A percentile compares a stretch with the other conserved stretches of the same genome.
Conservation (phyloP, 2,329 filamentous ascomycete species). For the Monosporascus sp. region DNA sequence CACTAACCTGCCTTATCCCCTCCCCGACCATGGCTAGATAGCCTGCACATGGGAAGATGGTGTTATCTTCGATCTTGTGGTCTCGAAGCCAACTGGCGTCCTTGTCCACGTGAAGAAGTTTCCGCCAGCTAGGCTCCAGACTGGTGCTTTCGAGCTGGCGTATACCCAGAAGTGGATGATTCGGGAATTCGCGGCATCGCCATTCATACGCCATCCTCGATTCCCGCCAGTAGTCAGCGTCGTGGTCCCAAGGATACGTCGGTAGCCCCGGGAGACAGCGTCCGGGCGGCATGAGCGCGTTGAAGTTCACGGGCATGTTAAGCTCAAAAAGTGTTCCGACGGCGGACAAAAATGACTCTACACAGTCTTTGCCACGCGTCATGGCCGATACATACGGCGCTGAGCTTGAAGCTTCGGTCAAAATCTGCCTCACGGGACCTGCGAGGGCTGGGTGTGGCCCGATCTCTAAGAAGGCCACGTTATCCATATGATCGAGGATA, state of each 20-base stretch:
- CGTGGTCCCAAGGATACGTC: not conserved
- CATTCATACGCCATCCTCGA: too few relatives aligned
- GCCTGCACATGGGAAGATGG: not conserved
- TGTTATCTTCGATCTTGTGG: not conserved
- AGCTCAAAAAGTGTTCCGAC: not conserved
- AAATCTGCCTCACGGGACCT: too few relatives aligned
- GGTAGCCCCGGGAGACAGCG: too few relatives aligned
- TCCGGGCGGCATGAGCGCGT: not conserved
- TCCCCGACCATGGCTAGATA: not conserved
- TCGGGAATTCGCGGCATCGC: too few relatives aligned
- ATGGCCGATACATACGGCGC: not conserved
- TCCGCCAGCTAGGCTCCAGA: too few relatives aligned
- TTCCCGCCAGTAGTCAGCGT: not conserved
- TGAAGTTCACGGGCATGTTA: not conserved
- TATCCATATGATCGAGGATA: too few relatives aligned
- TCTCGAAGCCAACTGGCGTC: not conserved
- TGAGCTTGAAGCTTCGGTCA: too few relatives aligned
- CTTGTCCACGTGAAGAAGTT: not conserved
- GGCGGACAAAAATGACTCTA: not conserved
- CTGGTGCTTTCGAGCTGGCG: too few relatives aligned
- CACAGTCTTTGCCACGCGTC: not conserved
- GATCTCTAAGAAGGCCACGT: too few relatives aligned
- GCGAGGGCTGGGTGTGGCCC: too few relatives aligned
- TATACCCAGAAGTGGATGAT: too few relatives aligned
- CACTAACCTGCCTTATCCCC: too few relatives aligned